These are phyloP conservation scores for Recurvomyces mirabilis DNA, from an alignment of 495 filamentous ascomycete species.

Conservation along the genomic window DNA sequence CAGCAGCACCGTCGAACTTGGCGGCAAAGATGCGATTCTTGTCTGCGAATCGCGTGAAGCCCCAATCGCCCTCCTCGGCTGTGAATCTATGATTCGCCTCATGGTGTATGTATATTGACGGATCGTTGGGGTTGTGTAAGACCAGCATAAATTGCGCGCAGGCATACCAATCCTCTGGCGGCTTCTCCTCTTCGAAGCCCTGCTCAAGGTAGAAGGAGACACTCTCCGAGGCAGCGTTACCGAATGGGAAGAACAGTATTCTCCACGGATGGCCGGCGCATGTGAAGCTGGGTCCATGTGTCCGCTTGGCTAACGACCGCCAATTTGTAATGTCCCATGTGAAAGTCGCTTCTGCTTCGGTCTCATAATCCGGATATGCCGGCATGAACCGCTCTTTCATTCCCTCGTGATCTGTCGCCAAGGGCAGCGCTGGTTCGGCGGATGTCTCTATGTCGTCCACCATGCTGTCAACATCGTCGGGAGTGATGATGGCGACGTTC, in stretches of 20 bases:
- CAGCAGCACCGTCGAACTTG: constrained; percentile 51
- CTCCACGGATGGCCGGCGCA: constrained; percentile 88
- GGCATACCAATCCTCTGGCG: constrained; percentile 83
- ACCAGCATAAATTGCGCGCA: constrained; percentile 94
- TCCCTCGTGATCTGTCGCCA: constrained; percentile 70
- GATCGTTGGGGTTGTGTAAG: constrained; percentile 85
- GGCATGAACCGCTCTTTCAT: constrained; percentile 71
- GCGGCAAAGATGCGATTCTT: constrained; percentile 67
- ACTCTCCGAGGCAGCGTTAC: constrained; percentile 74
- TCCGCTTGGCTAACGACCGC: constrained; percentile 58
- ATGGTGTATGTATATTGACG: constrained; percentile 60
- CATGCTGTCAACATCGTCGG: constrained; percentile 41
- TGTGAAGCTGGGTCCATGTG: constrained; percentile 78
- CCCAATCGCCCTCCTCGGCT: constrained; percentile 95
- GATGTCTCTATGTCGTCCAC: constrained; percentile 36
- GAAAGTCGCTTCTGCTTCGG: constrained; percentile 51
- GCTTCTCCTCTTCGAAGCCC: constrained; percentile 55
- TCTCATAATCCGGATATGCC: constrained; percentile 64
- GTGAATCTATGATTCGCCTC: constrained; percentile 81
- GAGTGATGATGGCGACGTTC: constrained; percentile 74
- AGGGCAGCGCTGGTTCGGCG: constrained; percentile 22
- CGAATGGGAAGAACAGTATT: constrained; percentile 87
- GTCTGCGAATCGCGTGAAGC: constrained; percentile 88
- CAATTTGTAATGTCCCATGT: constrained; percentile 85
- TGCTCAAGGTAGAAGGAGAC: constrained; percentile 96